These are phyloP conservation scores for Blastobotrys raffinosifermentans DNA, from an alignment of 1,139 yeast genomes.

Conservation along the genomic window DNA sequence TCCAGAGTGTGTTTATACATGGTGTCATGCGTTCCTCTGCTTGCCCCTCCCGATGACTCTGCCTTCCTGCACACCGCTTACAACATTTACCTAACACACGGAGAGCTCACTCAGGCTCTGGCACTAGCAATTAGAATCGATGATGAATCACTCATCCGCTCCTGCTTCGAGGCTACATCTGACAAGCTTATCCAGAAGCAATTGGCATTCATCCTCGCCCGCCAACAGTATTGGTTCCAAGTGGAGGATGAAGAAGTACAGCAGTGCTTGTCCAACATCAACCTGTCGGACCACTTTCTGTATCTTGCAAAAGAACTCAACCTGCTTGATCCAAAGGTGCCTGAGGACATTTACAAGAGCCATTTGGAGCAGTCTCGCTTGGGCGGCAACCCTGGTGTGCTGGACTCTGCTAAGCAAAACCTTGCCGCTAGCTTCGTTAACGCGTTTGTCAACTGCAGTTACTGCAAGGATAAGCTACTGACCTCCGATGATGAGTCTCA, in stretches of 20 bases:
- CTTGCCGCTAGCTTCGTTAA: constrained; percentile 94
- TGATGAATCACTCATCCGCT: constrained; percentile 66
- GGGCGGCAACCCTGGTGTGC: constrained; percentile 55
- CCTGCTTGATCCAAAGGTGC: constrained; percentile 81
- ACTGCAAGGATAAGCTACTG: constrained; percentile 76
- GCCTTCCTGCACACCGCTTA: constrained; percentile 88
- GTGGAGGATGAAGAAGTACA: constrained; percentile 72
- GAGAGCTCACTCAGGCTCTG: constrained; percentile 83
- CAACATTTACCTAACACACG: constrained; percentile 72
- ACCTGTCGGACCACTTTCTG: constrained; percentile 70
- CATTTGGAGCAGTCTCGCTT: constrained; percentile 70
- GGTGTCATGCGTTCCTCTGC: constrained; percentile 90
- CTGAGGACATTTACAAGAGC: constrained; percentile 90
- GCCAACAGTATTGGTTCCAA: constrained; percentile 76
- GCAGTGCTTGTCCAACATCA: constrained; percentile 76
- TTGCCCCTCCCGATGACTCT: constrained; percentile 92
- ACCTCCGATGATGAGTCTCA: constrained; percentile 57
- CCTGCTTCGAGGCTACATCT: constrained; percentile 69
- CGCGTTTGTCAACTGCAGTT: constrained; percentile 86
- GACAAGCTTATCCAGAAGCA: constrained; percentile 80
- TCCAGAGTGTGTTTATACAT: constrained; percentile 89
- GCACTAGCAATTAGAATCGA: constrained; percentile 85
- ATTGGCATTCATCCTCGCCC: constrained; percentile 82
- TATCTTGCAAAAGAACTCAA: constrained; percentile 84
- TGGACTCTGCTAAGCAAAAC: constrained; percentile 93